Evolutionary conservation across 176 grass and related monocot species (phyloP).

Genomic region (Carex kokanica): DNA sequence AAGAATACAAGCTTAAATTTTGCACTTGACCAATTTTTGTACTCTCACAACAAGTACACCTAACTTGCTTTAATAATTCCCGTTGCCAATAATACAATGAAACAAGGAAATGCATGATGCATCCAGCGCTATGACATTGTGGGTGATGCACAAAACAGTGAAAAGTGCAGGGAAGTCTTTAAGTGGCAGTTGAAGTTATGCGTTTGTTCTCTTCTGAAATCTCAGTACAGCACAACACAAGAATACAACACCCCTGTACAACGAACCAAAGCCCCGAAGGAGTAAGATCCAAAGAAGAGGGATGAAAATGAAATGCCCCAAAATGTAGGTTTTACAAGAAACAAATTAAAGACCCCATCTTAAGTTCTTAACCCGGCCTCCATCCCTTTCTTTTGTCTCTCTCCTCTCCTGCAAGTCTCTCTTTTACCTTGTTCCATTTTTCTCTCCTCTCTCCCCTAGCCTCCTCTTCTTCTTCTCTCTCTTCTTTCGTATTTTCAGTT

Average conservation of each 20-base stretch:
- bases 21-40: not conserved
- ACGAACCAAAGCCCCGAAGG: not conserved
- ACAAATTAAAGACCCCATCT: not conserved
- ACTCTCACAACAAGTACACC: slow-evolving; percentile 2
- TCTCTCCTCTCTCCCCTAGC: too few species aligned
- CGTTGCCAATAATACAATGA: slow-evolving; percentile 2
- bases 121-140: not conserved
- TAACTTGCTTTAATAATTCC: slow-evolving; percentile 1
- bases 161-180: slow-evolving; percentile 1
- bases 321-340: slow-evolving; percentile 5
- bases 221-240: slow-evolving; percentile 20
- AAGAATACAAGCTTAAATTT: not conserved
- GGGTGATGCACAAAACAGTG: slow-evolving; percentile 28
- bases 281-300: slow-evolving; percentile 10
- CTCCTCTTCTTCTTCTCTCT: not conserved
- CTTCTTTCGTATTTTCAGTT: not conserved
- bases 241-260: not conserved
- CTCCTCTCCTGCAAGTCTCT: slow-evolving; percentile 25
- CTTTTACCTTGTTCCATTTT: not conserved
- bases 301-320: slow-evolving; percentile 24
- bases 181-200: slow-evolving; percentile 25
- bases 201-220: slow-evolving; percentile 31
- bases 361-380: too few species aligned
- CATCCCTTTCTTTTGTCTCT: slow-evolving; percentile 19
- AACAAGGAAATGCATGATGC: slow-evolving; percentile 3